phyloP scores from a whole-genome alignment of 2,329 filamentous ascomycete genomes.

The Colletotrichum eremochloae region DNA sequence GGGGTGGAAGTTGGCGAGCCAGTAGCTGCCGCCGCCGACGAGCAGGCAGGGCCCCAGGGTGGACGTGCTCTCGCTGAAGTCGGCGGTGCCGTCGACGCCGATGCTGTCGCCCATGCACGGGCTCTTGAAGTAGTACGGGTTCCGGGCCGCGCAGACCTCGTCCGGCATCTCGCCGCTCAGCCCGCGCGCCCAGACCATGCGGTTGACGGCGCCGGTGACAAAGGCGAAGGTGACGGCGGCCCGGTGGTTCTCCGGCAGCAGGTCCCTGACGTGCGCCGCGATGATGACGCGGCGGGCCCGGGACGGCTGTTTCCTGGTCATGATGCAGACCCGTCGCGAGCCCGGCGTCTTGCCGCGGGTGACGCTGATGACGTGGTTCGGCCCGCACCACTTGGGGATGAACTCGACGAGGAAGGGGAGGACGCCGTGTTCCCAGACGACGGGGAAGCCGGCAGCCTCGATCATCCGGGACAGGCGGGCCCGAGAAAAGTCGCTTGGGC shows the following conservation, averaged over 20 bases:
- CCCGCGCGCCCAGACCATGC: conserved; percentile 57
- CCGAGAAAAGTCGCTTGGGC: conserved; percentile 49
- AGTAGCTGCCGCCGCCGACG: conserved; percentile 55
- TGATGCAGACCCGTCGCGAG: conserved; percentile 56
- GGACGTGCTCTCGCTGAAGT: conserved; percentile 53
- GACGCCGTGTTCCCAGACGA: conserved; percentile 59
- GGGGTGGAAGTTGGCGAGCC: conserved; percentile 61
- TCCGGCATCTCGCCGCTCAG: conserved; percentile 54
- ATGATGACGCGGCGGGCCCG: conserved; percentile 56
- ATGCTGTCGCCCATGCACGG: conserved; percentile 63
- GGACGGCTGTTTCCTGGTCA: conserved; percentile 53
- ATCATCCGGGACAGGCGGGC: conserved; percentile 48
- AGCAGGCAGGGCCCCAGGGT: conserved; percentile 58
- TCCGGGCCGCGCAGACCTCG: conserved; percentile 56
- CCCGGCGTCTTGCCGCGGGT: conserved; percentile 53
- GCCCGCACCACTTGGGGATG: conserved; percentile 57
- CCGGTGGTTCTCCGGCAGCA: conserved; percentile 53
- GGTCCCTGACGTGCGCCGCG: conserved; percentile 56
- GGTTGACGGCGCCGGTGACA: conserved; percentile 53
- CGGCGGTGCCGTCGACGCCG: conserved; percentile 50
- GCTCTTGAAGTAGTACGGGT: conserved; percentile 58
- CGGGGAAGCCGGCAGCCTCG: conserved; percentile 55
- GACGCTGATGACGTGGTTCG: conserved; percentile 56
- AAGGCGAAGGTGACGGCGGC: conserved; percentile 54
- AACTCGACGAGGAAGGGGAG: conserved; percentile 59